Percentiles rank a stretch among this genome's conserved stretches.
phyloP scores from a whole-genome alignment of 1,139 yeast species.

The Saccharomyces hybrid region DNA sequence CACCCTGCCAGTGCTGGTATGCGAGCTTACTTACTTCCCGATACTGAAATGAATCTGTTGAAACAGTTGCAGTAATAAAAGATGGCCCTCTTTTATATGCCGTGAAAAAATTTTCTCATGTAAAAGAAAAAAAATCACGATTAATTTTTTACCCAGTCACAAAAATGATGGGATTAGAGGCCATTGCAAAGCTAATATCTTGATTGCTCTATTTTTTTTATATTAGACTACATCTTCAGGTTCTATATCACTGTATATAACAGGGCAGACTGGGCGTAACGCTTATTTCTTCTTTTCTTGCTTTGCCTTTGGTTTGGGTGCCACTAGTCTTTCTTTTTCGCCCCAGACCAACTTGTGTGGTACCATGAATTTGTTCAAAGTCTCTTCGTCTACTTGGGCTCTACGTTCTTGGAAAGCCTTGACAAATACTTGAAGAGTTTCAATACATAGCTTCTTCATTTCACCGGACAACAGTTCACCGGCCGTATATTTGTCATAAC shows the following conservation, averaged over 20 bases:
- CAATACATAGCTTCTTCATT: no score
- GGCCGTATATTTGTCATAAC: no score
- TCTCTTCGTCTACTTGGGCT: no score
- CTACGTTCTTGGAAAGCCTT: no score
- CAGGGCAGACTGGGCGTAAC: not conserved
- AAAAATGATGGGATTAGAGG: not conserved
- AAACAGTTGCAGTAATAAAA: not conserved
- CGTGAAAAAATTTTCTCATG: not conserved
- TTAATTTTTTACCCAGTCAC: not conserved
- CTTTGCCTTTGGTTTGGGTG: no score
- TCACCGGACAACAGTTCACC: no score
- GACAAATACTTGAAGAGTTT: no score
- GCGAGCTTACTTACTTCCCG: not conserved
- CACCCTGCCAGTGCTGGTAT: not conserved
- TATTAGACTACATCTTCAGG: not conserved
- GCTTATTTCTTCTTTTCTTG: conserved; percentile 3
- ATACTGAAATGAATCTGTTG: not conserved
- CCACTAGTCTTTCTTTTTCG: no score
- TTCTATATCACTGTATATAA: not conserved
- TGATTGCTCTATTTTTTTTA: not conserved
- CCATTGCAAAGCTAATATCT: not conserved
- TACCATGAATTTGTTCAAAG: no score
- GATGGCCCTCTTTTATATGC: not conserved
- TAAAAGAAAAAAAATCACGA: not conserved
- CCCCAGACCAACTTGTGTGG: no score